Percentiles rank a stretch among this genome's conserved stretches.
phyloP scores from a whole-genome alignment of 352 stramenopile species.

The Plasmopara halstedii region DNA sequence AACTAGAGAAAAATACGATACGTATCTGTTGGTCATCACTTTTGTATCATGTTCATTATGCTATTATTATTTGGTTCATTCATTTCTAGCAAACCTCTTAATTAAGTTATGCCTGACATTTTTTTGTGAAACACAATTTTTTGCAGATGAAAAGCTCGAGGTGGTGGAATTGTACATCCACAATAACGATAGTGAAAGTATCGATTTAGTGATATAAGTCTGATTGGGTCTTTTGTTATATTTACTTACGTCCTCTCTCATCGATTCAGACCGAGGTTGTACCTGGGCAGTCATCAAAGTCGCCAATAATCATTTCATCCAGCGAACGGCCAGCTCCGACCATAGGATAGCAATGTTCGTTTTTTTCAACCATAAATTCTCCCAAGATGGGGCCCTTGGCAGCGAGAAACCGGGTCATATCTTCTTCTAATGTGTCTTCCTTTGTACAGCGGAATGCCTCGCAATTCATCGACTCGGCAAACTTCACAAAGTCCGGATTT shows the following conservation, averaged over 20 bases:
- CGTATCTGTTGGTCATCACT: too few relatives aligned
- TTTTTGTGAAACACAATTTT: too few relatives aligned
- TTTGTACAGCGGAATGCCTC: constrained; percentile 85
- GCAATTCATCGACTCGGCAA: constrained; percentile 91
- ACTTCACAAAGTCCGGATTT: constrained; percentile 92
- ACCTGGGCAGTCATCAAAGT: constrained; percentile 89
- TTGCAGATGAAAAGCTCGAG: too few relatives aligned
- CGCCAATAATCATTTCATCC: constrained; percentile 95
- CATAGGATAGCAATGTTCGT: constrained; percentile 93
- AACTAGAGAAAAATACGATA: too few relatives aligned
- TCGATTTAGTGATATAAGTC: too few relatives aligned
- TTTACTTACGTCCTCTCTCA: constrained; percentile 6
- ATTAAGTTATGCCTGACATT: too few relatives aligned
- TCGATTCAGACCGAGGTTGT: constrained; percentile 84
- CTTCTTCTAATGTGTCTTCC: constrained; percentile 84
- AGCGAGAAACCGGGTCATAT: constrained; percentile 91
- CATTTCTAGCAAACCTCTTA: too few relatives aligned
- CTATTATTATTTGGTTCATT: too few relatives aligned
- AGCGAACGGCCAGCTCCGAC: constrained; percentile 86
- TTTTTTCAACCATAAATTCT: constrained; percentile 92
- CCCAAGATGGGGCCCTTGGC: constrained; percentile 91
- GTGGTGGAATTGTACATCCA: too few relatives aligned
- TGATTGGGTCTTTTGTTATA: too few relatives aligned
- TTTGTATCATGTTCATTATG: too few relatives aligned
- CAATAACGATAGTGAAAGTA: too few relatives aligned